Evolutionary conservation across 352 stramenopile genomes (phyloP).

Genomic region (Phytophthora multivora): DNA sequence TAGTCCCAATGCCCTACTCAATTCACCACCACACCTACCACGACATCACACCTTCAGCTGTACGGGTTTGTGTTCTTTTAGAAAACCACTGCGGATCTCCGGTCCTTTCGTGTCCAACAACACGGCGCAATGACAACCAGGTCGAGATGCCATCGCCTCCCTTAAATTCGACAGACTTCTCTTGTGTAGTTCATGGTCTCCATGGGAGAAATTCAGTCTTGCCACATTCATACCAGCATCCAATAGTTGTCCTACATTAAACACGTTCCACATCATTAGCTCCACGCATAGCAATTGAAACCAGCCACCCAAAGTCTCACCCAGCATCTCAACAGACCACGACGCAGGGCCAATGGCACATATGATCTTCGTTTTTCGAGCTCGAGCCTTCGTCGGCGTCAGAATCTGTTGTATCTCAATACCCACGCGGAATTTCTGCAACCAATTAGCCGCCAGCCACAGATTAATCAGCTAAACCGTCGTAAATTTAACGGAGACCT

Average conservation of each 20-base stretch:
- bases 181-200: constrained; percentile 94
- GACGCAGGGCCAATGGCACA: constrained; percentile 98
- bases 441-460: background rate
- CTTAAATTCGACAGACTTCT: constrained; percentile 91
- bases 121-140: constrained; percentile 88
- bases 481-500: constrained; percentile 6
- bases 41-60: constrained; percentile 54
- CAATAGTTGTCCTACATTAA: constrained; percentile 56
- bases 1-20: constrained; percentile 6
- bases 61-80: constrained; percentile 72
- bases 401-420: constrained; percentile 79
- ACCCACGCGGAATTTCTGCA: constrained; percentile 71
- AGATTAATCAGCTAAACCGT: background rate
- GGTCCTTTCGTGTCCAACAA: constrained; percentile 98
- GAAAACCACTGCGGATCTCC: constrained; percentile 94
- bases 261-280: constrained; percentile 9
- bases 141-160: constrained; percentile 66
- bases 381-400: constrained; percentile 44
- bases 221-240: constrained; percentile 97
- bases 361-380: constrained; percentile 98
- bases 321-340: constrained; percentile 95
- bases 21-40: constrained; percentile 10
- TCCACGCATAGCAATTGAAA: background rate
- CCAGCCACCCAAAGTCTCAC: constrained; percentile 36
- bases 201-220: constrained; percentile 99